Evolutionary conservation across 2,329 filamentous ascomycete genomes (phyloP), one percentile per base, ranked within the genome.

Genomic region (Alternaria dauci): DNA sequence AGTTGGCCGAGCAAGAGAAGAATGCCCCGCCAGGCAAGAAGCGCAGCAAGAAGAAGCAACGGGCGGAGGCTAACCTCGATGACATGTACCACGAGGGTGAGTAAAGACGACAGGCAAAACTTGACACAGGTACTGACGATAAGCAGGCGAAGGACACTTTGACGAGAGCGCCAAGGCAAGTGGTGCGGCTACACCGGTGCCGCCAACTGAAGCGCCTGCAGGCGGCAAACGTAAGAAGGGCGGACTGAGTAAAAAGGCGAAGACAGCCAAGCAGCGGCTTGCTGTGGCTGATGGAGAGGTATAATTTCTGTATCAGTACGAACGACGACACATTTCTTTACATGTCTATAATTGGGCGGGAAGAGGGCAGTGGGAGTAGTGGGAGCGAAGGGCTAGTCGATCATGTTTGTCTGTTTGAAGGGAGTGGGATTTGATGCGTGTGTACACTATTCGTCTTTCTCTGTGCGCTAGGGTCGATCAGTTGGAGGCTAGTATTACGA

Each of bases 1-100:
- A 97, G 78, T 82, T 96, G 7, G 84, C 92, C 14, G 87, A 88
- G 62, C 85, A 86, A 43, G 91, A 92, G 69, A 81, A 79, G 61
- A 81, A 80, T 59, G 78, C 79, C 9, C 77, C 75, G 11, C 61
- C 72, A 6, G 73, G 73, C 51, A 74, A 74, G 62, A 78, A 78
- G 77, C 89, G 87, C 64, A 91, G 87, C 66, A 91, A 91, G 63
- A 90, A 91, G 62, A 81, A 78, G 70, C 87, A 85, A 77, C 82
- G 82, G 61, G 82, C 82, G 71, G 87, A 89, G 76, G 81, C 89
- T 65, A 88, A 85, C 73, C 82, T 98, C 79, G 95, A 98, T 78
- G 94, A 97, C 76, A 93, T 99, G 92, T 99, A 99, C 81, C 95
- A 99, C 78, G 95, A 99, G 86, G 95, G 95, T 97, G 79, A 89